Base-by-base conservation (phyloP, 2,329 filamentous ascomycete genomes). In the Oidium heveae region DNA sequence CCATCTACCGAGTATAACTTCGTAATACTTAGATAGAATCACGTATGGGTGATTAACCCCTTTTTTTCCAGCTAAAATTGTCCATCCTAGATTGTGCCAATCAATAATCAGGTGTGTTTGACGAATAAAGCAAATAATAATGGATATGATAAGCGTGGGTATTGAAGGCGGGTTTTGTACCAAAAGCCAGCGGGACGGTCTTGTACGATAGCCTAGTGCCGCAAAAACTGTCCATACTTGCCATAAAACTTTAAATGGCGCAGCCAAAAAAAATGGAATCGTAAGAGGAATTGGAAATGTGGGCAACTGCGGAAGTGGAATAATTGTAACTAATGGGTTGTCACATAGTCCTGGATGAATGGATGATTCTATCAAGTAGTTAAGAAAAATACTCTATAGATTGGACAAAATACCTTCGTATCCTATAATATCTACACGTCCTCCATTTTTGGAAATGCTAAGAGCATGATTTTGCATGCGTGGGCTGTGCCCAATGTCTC, bases 21-120 rank as follows among this genome's bases (percentile, higher is more conserved):
- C 91, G 64, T 95, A 95, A 63, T 73, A 73, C 58, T 79, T 79
- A 24, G 89, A 84, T 9, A 93, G 64, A 32, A 69, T 73, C 9
- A 95, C 86, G n/a, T 95, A 74, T 0, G 82, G 82, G 63, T 93
- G 85, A 6, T 64, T 67, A 1, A 68, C 59, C 43, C 76, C 73
- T 24, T 71, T 69, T 52, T 74, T 77, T 51, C 75, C 72, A 5
- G 75, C 84, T 3, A 98, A 77, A 61, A 98, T 94, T 9, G 86
- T 89, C 73, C 89, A 94, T 61, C 89, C 91, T 67, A 95, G 96
- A 68, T 98, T 98, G 71, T 98, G 91, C 91, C 91, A 98, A 70
- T 98, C 91, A 55, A 96, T 84, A 57, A 96, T 74, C 4, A 98
- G 74, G 55, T 77, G 77, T 41, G 85, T 94, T 61, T 85, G 82